Conservation (phyloP, 2,329 filamentous ascomycete species). For the Fusarium sp. region DNA sequence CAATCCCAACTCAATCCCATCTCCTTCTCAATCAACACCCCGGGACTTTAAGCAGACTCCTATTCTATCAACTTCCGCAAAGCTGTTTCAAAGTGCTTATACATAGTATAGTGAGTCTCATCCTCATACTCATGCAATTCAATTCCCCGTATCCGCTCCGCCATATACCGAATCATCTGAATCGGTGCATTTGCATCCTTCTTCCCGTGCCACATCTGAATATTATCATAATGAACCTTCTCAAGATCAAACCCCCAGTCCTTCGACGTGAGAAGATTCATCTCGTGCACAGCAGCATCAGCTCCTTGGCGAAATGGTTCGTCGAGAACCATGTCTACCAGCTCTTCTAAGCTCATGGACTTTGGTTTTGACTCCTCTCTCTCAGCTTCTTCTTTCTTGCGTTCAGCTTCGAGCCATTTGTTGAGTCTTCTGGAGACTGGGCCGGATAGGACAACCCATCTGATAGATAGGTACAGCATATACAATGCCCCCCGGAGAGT, state of each 20-base stretch:
- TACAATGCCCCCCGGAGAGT: constrained; percentile 27
- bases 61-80: background rate
- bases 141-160: constrained; percentile 45
- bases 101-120: constrained; percentile 46
- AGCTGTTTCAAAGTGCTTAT: constrained; percentile 30
- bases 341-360: constrained; percentile 25
- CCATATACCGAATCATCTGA: constrained; percentile 48
- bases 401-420: constrained; percentile 14
- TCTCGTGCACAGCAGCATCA: constrained; percentile 39
- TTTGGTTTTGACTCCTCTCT: background rate
- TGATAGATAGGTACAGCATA: background rate
- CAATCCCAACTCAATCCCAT: background rate
- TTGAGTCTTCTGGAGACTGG: constrained; percentile 5
- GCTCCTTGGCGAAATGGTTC: constrained; percentile 44
- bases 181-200: constrained; percentile 46
- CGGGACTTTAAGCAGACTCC: rapidly evolving
- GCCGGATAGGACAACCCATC: constrained; percentile 13
- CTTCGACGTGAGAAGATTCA: constrained; percentile 38
- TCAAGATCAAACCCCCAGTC: constrained; percentile 45
- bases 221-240: constrained; percentile 36
- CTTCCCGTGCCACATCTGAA: constrained; percentile 47
- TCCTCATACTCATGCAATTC: constrained; percentile 45
- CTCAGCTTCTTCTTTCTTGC: background rate
- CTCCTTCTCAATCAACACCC: rapidly evolving
- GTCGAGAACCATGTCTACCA: constrained; percentile 42